A percentile compares a stretch with the other conserved stretches of the same genome.
phyloP scores from a whole-genome alignment of 148 eudicot genomes.

The Rhododendron griersonianum region DNA sequence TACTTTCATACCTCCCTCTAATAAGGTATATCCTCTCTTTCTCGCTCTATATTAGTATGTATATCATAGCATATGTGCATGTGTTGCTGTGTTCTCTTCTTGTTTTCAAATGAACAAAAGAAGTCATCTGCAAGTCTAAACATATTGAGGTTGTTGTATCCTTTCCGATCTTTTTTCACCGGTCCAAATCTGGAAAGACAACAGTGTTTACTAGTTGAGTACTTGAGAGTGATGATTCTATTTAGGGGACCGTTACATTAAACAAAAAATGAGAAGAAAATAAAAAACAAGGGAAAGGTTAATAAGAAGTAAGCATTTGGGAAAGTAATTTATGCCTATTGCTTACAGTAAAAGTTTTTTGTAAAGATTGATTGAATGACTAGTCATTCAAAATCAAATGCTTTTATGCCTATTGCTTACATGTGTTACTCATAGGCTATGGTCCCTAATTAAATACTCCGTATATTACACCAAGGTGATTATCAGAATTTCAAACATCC shows the following conservation, averaged over 20 bases:
- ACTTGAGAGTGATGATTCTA: background rate
- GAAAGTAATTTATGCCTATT: background rate
- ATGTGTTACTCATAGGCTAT: background rate
- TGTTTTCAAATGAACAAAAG: background rate
- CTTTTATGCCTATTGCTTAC: background rate
- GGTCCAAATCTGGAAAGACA: background rate
- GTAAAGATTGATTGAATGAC: background rate
- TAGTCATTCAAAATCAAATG: background rate
- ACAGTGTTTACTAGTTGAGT: background rate
- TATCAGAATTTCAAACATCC: background rate
- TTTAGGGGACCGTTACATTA: background rate
- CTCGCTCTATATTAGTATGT: too few species aligned
- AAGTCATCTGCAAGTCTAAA: background rate
- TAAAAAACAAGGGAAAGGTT: background rate
- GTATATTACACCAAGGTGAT: background rate
- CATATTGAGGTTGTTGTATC: background rate
- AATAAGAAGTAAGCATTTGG: background rate
- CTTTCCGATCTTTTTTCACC: background rate
- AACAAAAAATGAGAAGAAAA: background rate
- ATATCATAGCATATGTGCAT: background rate
- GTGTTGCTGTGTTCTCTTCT: background rate
- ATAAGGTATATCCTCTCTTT: background rate
- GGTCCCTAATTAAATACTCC: background rate
- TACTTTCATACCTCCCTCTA: background rate
- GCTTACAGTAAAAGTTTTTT: background rate